Evolutionary conservation across 1,284 basidiomycete species (phyloP).

Genomic region (Ustilago lituana): DNA sequence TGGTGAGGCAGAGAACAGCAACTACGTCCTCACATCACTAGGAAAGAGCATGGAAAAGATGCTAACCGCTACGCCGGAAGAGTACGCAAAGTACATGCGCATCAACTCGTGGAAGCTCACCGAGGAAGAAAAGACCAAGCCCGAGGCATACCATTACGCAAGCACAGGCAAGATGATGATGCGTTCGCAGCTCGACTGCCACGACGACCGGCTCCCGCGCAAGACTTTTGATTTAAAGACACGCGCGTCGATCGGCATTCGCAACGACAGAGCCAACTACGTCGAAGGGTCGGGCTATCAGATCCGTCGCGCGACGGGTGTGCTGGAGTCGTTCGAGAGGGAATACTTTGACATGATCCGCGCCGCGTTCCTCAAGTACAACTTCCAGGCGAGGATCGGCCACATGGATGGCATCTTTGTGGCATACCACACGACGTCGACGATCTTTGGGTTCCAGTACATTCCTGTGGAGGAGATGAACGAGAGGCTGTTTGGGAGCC

Average conservation of each 20-base stretch:
- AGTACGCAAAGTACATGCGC: conserved; percentile 77
- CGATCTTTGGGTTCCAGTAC: conserved; percentile 95
- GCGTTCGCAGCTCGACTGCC: conserved; percentile 93
- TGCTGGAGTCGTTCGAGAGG: conserved; percentile 66
- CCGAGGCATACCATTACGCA: conserved; percentile 64
- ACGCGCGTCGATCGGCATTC: conserved; percentile 83
- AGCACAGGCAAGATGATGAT: conserved; percentile 83
- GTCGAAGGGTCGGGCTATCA: conserved; percentile 69
- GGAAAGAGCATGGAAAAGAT: conserved; percentile 90
- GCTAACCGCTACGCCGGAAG: conserved; percentile 76
- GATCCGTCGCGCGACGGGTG: conserved; percentile 57
- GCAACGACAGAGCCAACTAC: conserved; percentile 86
- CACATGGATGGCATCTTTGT: conserved; percentile 97
- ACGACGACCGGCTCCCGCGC: conserved; percentile 82
- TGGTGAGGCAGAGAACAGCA: conserved; percentile 58
- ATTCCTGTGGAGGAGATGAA: conserved; percentile 89
- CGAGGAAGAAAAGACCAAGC: conserved; percentile 68
- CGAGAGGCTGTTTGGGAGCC: conserved; percentile 77
- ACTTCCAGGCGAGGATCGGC: conserved; percentile 93
- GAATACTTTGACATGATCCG: conserved; percentile 79
- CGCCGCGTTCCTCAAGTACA: conserved; percentile 94
- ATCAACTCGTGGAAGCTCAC: conserved; percentile 61
- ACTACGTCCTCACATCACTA: conserved; percentile 69
- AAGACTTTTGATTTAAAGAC: conserved; percentile 97
- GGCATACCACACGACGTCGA: conserved; percentile 90